Base-by-base conservation (phyloP, 1,284 basidiomycete genomes). In the Ustilago shanxiensis region DNA sequence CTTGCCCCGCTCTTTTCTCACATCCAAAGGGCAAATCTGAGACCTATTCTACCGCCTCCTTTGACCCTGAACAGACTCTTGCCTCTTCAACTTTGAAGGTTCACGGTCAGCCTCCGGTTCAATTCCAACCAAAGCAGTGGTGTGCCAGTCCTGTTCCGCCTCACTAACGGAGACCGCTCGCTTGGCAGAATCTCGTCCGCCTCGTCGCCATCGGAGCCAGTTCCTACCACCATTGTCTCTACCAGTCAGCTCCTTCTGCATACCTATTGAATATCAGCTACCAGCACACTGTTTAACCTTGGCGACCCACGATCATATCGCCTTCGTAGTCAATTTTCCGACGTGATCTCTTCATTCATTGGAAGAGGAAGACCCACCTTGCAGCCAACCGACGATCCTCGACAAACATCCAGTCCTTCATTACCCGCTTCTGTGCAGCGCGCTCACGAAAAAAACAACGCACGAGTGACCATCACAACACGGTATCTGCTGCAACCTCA, bases 41-140 rank as follows among this genome's bases (percentile, higher is more conserved):
- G 54, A 56, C 54, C 54, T 44, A 44, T 26, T 56, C 54, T 56
- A 20, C 54, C 54, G 53, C 53, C 53, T 16, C 41, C 53, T 31
- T 3, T 31, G 10, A 41, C 53, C 53, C 53, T 39, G 53, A 41
- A 28, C 45, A 16, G 41, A 28, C 44, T 13, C 41, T 47, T 33
- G 51, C 51, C 29, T 52, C 33, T 35, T 31, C 35, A 35, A 35
- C 33, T 28, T n/a, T n/a, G n/a, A 26, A 37, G 35, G 47, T 49
- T 4, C 9, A 14, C 24, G 24, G 24, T 49, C 26, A 54, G 52
- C 33, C 24, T 49, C 24, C 26, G 10, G 50, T 52, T 11, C 29
- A 31, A 18, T n/a, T 52, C 29, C 28, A 18, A 52, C 47, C 26
- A 49, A 28, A 24, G 9, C 24, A 49, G 14, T 28, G 22, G 24